Percentiles rank a stretch among this genome's conserved stretches.
Conservation (phyloP, 2,329 filamentous ascomycete genomes). For the Ophiosphaerella narmari region DNA sequence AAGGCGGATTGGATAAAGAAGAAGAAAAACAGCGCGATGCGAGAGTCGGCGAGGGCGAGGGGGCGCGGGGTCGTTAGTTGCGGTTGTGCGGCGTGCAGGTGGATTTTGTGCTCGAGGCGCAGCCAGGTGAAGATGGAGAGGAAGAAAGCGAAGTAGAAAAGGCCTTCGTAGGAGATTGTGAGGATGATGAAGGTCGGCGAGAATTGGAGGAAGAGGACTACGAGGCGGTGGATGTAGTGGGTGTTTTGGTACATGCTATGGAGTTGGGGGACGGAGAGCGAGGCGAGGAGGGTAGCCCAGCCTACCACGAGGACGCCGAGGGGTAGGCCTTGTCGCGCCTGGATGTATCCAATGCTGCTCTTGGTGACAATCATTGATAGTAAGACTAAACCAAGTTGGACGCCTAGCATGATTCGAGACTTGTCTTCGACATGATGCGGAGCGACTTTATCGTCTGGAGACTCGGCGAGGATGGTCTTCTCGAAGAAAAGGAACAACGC, state of each 20-base stretch:
- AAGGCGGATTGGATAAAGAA: conserved; percentile 93
- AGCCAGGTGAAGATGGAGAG: conserved; percentile 86
- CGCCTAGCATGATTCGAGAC: conserved; percentile 65
- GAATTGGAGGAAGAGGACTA: conserved; percentile 89
- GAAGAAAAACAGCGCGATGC: conserved; percentile 92
- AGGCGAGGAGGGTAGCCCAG: conserved; percentile 77
- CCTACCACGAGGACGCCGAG: conserved; percentile 85
- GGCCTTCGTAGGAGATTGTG: conserved; percentile 93
- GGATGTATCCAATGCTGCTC: conserved; percentile 82
- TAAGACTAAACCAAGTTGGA: conserved; percentile 77
- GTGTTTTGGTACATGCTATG: conserved; percentile 79
- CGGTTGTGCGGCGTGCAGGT: conserved; percentile 47
- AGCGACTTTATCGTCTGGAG: conserved; percentile 38
- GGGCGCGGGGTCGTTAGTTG: conserved; percentile 54
- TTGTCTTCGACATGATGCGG: conserved; percentile 48
- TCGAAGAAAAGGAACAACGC: conserved; percentile 81
- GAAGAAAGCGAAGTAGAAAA: conserved; percentile 93
- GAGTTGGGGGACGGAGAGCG: conserved; percentile 78
- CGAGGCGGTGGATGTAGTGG: conserved; percentile 87
- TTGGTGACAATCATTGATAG: conserved; percentile 85
- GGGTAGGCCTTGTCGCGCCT: conserved; percentile 83
- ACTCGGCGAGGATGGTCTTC: conserved; percentile 59
- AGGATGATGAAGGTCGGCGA: conserved; percentile 93
- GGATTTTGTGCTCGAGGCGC: conserved; percentile 81
- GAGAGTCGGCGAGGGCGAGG: conserved; percentile 79